Conservation (phyloP, 2,329 filamentous ascomycete genomes). For the Fusarium heterosporum region DNA sequence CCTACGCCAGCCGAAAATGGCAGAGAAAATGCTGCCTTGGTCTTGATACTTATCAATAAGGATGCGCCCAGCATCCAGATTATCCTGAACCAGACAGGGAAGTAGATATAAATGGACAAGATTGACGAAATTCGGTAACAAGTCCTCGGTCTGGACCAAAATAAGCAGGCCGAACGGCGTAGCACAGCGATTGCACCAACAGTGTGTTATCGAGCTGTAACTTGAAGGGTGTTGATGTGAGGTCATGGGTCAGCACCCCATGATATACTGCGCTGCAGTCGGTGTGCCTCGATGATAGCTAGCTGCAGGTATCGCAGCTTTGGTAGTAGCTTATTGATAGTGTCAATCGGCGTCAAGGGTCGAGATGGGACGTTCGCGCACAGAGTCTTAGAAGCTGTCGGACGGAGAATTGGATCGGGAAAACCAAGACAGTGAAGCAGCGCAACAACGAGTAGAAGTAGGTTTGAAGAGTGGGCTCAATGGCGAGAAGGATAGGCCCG, state of each 20-base stretch:
- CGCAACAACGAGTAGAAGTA: constrained; percentile 32
- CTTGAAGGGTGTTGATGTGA: constrained; percentile 33
- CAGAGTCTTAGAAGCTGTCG: constrained; percentile 12
- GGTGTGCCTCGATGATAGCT: constrained; percentile 39
- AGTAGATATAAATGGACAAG: constrained; percentile 28
- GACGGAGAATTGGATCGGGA: constrained; percentile 16
- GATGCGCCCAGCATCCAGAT: constrained; percentile 21
- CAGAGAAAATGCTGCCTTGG: constrained; percentile 36
- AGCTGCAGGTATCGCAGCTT: constrained; percentile 40
- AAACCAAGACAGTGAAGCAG: constrained; percentile 13
- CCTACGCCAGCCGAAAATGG: constrained; percentile 28
- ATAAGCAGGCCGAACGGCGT: constrained; percentile 1
- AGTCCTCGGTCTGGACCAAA: constrained; percentile 16
- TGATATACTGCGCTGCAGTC: constrained; percentile 43
- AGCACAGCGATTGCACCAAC: constrained; percentile 14
- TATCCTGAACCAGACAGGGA: constrained; percentile 23
- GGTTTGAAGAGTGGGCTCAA: constrained; percentile 24
- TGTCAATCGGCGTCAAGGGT: constrained; percentile 40
- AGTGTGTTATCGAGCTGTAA: constrained; percentile 29
- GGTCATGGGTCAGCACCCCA: constrained; percentile 45
- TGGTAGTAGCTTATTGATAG: constrained; percentile 43
- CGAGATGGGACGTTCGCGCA: constrained; percentile 24
- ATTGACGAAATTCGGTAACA: constrained; percentile 15
- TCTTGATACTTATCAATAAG: constrained; percentile 31
- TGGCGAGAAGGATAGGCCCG: constrained; percentile 7